These are phyloP conservation scores for Trichoderma lentiforme DNA, from an alignment of 2,329 filamentous ascomycete species.

Conservation along the genomic window DNA sequence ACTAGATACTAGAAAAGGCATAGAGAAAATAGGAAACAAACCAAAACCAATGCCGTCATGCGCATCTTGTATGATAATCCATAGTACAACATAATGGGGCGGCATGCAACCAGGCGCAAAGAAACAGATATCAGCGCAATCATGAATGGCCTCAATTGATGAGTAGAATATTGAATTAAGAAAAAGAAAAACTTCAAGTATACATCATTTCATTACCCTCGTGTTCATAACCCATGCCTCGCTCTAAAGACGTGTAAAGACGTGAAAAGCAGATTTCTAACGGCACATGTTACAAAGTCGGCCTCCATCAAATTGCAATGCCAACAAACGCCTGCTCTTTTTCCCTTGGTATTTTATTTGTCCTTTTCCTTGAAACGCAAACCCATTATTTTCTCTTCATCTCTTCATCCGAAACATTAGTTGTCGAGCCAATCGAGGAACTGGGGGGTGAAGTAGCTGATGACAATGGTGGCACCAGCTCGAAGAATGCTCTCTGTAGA, in stretches of 20 bases:
- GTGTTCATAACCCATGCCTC: neutral
- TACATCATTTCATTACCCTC: neutral
- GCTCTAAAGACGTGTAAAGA: neutral
- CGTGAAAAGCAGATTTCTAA: neutral
- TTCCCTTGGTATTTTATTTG: neutral
- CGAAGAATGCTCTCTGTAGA: conserved; percentile 89
- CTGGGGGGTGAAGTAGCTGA: conserved; percentile 91
- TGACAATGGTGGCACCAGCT: conserved; percentile 87
- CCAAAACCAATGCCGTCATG: neutral
- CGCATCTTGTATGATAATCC: neutral
- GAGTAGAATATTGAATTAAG: neutral
- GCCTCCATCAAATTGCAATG: neutral
- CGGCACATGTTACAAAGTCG: neutral
- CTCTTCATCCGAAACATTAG: conserved; percentile 28
- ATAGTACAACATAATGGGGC: neutral
- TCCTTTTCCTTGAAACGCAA: neutral
- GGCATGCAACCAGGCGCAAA: neutral
- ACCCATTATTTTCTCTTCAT: neutral
- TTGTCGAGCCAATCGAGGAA: conserved; percentile 65
- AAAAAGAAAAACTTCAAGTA: neutral
- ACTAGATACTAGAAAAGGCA: neutral
- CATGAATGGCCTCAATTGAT: neutral
- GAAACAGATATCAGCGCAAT: neutral
- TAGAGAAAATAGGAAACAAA: neutral
- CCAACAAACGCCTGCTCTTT: conserved; percentile 11